Base-by-base conservation (phyloP, 1,139 yeast species). In the Yamadazyma sp. region DNA sequence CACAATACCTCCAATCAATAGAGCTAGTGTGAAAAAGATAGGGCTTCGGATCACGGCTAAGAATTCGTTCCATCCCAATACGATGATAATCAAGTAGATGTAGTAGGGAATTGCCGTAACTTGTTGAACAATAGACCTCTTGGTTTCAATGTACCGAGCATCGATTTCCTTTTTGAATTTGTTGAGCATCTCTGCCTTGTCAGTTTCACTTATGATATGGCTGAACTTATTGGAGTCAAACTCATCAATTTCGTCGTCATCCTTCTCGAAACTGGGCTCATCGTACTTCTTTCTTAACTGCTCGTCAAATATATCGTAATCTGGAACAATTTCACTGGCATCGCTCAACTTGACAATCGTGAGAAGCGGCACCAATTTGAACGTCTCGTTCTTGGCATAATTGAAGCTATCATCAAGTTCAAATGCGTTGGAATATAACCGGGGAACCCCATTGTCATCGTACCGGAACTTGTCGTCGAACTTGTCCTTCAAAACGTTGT, bases 51-150 rank as follows among this genome's bases (percentile, higher is more conserved):
- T 56, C 16, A 92, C 79, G 7, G 95, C 85, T 85, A 89, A 78
- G 51, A 92, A 85, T 68, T 94, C 97, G 61, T 90, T 90, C 97
- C 97, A 92, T 11, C 98, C 98, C 23, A 92, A 69, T 6, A 86
- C 80, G 3, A 85, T 61, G 17, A 92, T 67, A 6, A 92, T 57
- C 16, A 80, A 65, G 61, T 87, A 88, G 43, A 92, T 78, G 67
- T 85, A 94, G 51, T 82, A 70, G 4, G 98, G 98, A 42, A 92
- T 83, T 44, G 84, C 83, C 0, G 96, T 79, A 10, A 78, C 75
- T 39, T 80, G 81, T 42, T 79, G 81, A 25, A 85, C 73, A 41
- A 84, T 76, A 4, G 92, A 81, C 43, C 95, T 73, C 54, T 83
- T 87, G 15, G 96, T 87, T 54, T 92, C 97, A 35, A 92, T 72